Base-by-base conservation (phyloP, 1,284 basidiomycete genomes). In the Cutaneotrichosporon sp. region DNA sequence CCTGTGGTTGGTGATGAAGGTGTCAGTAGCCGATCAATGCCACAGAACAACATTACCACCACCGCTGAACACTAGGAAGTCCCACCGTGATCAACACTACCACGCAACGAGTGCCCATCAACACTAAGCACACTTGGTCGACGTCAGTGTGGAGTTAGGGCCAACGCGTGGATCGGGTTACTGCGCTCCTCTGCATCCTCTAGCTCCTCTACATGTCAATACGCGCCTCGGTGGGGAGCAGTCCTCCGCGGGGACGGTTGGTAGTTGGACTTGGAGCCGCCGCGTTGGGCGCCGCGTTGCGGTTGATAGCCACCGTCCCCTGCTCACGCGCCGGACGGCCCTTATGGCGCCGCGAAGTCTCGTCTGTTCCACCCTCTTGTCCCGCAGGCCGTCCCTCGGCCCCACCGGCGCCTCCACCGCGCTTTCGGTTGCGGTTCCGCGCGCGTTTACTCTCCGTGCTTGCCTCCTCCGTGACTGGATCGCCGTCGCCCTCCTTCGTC, bases 141-240 rank as follows among this genome's bases (percentile, higher is more conserved):
- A n/a, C n/a, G n/a, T n/a, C n/a, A n/a, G n/a, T n/a, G n/a, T n/a
- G n/a, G n/a, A n/a, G n/a, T n/a, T n/a, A n/a, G n/a, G n/a, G n/a
- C n/a, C n/a, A n/a, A n/a, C n/a, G n/a, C n/a, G n/a, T n/a, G n/a
- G n/a, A n/a, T n/a, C n/a, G n/a, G n/a, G n/a, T n/a, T n/a, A n/a
- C n/a, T n/a, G n/a, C n/a, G n/a, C n/a, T n/a, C n/a, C n/a, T n/a
- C n/a, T n/a, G n/a, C n/a, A n/a, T n/a, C n/a, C 9, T 31, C 29
- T 31, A 31, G 10, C 29, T 31, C 29, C 42, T 8, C 19, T 43
- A 59, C 57, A 55, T 55, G 57, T 59, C 57, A 29, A 59, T 59
- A 17, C 57, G 53, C 53, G 57, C 57, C 48, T 59, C 47, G 31
- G 12, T 45, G 3, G 55, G 41, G 16, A 24, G 34, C 9, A 42